phyloP scores from a whole-genome alignment of 192 early-diverging fungal species.

The Linnemannia elongata region DNA sequence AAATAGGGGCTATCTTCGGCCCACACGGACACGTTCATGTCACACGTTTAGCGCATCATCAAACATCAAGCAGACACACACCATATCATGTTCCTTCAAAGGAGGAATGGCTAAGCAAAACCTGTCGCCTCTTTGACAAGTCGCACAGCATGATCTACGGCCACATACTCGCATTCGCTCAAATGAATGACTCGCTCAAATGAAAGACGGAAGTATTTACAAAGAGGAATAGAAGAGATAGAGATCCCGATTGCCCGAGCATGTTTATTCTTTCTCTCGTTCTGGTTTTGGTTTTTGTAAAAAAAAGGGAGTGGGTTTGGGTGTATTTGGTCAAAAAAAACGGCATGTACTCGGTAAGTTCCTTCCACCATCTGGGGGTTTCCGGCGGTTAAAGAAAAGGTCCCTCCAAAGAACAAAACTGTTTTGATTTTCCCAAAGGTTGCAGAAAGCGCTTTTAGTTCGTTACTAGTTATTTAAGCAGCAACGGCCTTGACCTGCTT shows the following conservation, averaged over 20 bases:
- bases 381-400: background rate
- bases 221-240: background rate
- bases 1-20: background rate
- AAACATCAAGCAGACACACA: background rate
- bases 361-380: background rate
- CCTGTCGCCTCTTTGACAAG: no score
- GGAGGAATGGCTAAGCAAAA: constrained; percentile 1
- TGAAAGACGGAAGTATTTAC: background rate
- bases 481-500: constrained; percentile 53
- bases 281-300: background rate
- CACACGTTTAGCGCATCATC: background rate
- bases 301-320: no score
- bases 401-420: background rate
- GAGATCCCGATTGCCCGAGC: constrained; percentile 4
- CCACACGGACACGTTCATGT: background rate
- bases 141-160: no score
- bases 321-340: background rate
- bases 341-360: background rate
- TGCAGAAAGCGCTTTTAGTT: background rate
- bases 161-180: background rate
- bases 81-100: background rate
- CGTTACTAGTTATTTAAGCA: constrained; percentile 16
- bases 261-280: background rate
- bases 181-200: background rate
- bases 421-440: background rate